Evolutionary conservation across 2,329 filamentous ascomycete species (phyloP).

Genomic region (Colletotrichum shisoi): DNA sequence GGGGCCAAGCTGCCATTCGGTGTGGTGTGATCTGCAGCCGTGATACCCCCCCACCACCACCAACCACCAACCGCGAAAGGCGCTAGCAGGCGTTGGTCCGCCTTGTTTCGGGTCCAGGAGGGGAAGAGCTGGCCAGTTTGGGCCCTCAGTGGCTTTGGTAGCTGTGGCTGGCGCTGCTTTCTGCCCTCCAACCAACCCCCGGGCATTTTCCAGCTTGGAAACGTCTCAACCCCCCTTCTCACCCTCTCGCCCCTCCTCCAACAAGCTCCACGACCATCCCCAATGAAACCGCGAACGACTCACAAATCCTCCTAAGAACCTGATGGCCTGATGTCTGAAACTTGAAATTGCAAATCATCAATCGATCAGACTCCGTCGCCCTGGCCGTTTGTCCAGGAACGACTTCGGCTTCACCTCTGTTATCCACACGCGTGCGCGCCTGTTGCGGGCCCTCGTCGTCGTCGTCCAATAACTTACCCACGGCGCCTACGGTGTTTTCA

Average conservation of each 20-base stretch:
- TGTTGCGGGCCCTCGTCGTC: background rate
- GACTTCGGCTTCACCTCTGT: conserved; percentile 5
- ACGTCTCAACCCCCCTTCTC: conserved; percentile 32
- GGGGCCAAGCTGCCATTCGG: conserved; percentile 27
- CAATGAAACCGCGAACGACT: conserved; percentile 37
- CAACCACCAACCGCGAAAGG: conserved; percentile 22
- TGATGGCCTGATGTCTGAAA: conserved; percentile 41
- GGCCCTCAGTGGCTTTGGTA: background rate
- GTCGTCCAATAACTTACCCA: conserved; percentile 27
- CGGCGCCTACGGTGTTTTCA: conserved; percentile 10
- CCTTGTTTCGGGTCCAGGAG: conserved; percentile 25
- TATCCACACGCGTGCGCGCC: conserved; percentile 2
- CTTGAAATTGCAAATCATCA: conserved; percentile 36
- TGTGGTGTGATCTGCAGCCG: conserved; percentile 33
- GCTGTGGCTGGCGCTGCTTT: background rate
- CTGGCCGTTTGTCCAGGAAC: conserved; percentile 8
- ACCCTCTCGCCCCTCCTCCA: conserved; percentile 4
- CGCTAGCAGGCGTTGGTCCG: conserved; percentile 28
- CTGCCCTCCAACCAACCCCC: conserved; percentile 17
- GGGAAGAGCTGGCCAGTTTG: conserved; percentile 6
- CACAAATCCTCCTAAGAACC: conserved; percentile 29
- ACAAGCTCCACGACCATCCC: background rate
- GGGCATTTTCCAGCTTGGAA: conserved; percentile 27
- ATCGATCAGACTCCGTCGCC: conserved; percentile 17
- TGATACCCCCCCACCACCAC: conserved; percentile 11